Base-by-base conservation (phyloP, 208 protist species). In the Leishmania mexicana region DNA sequence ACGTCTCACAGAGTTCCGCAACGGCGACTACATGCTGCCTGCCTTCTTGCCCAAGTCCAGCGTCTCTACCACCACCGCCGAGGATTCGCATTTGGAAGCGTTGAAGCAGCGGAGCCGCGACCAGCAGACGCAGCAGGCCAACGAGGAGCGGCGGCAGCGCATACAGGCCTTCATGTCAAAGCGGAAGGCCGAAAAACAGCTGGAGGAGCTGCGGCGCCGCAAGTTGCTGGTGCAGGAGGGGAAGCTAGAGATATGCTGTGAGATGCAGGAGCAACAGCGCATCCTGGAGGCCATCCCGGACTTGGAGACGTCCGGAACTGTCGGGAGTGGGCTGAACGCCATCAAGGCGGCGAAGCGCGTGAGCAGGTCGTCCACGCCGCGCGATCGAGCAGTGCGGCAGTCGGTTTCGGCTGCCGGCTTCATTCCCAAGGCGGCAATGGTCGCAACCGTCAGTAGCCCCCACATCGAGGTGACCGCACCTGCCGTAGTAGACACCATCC, bases 111-210 rank as follows among this genome's bases (percentile, higher is more conserved):
- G 24, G 21, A 75, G 74, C 17, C 85, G 81, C 31, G 85, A 81
- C 10, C 68, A 53, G 45, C 75, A 82, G 64, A 71, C 45, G 57
- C 83, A 89, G 76, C 78, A 86, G 67, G 85, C 85, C 40, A 92
- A 90, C 84, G 89, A 93, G 78, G 92, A 93, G 84, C 88, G 92
- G 49, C 85, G 87, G 49, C 88, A 91, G 83, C 88, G 92, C 58
- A 89, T 95, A 35, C 83, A 88, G 72, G 89, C 92, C 17, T 93
- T 91, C 76, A 87, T 95, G 83, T 86, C 86, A 64, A 83, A 80
- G 67, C 92, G 92, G 51, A 89, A 83, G 81, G 83, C 85, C 38
- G 82, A 92, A 74, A 93, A 88, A 81, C 49, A 83, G 57, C 51
- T 80, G 64, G 81, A 90, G 76, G 78, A 89, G 77, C 74, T 83